Conservation (phyloP, 2,329 filamentous ascomycete species). For the Penicillium hordei region DNA sequence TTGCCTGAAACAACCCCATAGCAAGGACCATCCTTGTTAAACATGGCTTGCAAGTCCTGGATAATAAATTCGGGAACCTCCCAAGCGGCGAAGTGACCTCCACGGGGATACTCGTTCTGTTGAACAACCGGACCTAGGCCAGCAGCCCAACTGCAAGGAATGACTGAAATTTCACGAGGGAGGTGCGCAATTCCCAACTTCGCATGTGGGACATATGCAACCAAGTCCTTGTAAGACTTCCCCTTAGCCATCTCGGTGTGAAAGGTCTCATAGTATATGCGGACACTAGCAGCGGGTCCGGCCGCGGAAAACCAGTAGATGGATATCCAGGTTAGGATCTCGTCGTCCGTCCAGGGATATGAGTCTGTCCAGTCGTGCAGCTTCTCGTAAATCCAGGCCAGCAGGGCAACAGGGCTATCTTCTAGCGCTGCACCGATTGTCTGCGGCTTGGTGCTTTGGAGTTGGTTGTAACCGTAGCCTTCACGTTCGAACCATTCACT, state of each 20-base stretch:
- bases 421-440: slow-evolving; percentile 68
- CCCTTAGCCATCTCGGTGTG: slow-evolving; percentile 8
- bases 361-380: slow-evolving; percentile 73
- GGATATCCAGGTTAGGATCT: slow-evolving; percentile 71
- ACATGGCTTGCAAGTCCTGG: slow-evolving; percentile 20
- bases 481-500: slow-evolving; percentile 22
- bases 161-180: slow-evolving; percentile 20
- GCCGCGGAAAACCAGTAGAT: slow-evolving; percentile 71
- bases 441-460: slow-evolving; percentile 69
- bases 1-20: slow-evolving; percentile 9
- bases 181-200: slow-evolving; percentile 23
- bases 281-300: slow-evolving; percentile 65
- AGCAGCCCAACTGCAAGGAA: slow-evolving; percentile 23
- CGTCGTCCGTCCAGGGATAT: slow-evolving; percentile 73
- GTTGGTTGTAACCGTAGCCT: slow-evolving; percentile 53
- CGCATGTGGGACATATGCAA: slow-evolving; percentile 15
- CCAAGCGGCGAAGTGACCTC: slow-evolving; percentile 28
- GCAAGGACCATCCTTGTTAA: slow-evolving; percentile 18
- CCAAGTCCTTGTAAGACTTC: slow-evolving; percentile 12
- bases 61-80: slow-evolving; percentile 20
- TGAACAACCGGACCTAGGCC: slow-evolving; percentile 19
- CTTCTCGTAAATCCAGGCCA: slow-evolving; percentile 82
- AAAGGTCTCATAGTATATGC: slow-evolving; percentile 70
- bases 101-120: slow-evolving; percentile 18
- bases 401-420: slow-evolving; percentile 68